Base-by-base conservation (phyloP, 2,329 filamentous ascomycete genomes). In the Neopestalotiopsis rosae region DNA sequence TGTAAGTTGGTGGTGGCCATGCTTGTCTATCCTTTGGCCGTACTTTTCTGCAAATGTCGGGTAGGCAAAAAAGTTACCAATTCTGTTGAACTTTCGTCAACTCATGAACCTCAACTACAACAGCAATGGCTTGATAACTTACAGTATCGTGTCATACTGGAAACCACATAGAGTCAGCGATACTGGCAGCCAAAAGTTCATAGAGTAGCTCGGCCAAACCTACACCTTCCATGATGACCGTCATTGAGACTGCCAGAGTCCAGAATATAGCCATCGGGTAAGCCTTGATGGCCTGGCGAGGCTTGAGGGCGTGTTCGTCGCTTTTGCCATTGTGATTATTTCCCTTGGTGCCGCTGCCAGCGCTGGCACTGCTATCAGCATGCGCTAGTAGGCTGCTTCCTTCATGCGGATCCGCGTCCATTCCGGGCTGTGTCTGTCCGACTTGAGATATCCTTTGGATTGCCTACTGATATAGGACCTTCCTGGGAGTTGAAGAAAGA, bases 1-100 rank as follows among this genome's bases (percentile, higher is more conserved):
- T 2, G 79, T 61, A 13, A 67, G 65, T 49, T 67, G 65, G 14
- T 67, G 65, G 20, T 67, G 52, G 14, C 65, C 65, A 34, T 67
- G 65, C 56, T 38, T 42, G 24, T 67, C 65, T 28, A 67, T 56
- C 24, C 40, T 42, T 13, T 59, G 30, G 28, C 65, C 65, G 40
- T 67, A 67, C 56, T 61, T 67, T 38, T 67, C 52, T 7, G 65
- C 65, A 67, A 67, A 67, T 5, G 65, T 61, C 12, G 65, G 65
- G 28, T 67, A 67, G 5, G 65, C 65, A 61, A 67, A 67, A 30
- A 67, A 67, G 65, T 61, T 67, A 13, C 65, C 65, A 24, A 67
- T 67, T 7, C 65, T 67, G 45, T 2, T 14, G 30, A 14, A 24
- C 24, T 3, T 13, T 5, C n/a, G 12, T 20, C 10, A 45, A 34